Conservation (phyloP, 2,329 filamentous ascomycete species). For the Curvularia verruculosa region DNA sequence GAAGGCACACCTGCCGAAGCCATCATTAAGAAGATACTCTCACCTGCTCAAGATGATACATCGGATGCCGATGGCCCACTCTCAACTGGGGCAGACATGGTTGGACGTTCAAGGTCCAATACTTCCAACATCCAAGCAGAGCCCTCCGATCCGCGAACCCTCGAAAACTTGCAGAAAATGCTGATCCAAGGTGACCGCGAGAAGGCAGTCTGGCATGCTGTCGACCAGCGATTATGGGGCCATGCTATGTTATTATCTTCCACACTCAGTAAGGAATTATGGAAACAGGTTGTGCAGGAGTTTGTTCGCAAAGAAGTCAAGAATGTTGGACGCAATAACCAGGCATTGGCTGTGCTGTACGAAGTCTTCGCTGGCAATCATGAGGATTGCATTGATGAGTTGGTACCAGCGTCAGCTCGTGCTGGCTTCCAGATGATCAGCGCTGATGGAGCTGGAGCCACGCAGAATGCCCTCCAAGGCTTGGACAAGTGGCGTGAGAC, state of each 20-base stretch:
- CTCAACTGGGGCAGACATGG: constrained; percentile 46
- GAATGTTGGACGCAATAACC: constrained; percentile 75
- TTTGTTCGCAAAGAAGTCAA: constrained; percentile 96
- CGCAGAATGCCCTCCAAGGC: constrained; percentile 78
- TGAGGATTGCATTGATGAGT: constrained; percentile 93
- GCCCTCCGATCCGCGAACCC: constrained; percentile 68
- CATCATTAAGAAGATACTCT: constrained; percentile 75
- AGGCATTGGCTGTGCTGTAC: constrained; percentile 89
- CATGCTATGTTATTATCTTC: constrained; percentile 92
- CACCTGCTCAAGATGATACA: constrained; percentile 57
- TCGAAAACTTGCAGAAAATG: constrained; percentile 74
- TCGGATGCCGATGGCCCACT: constrained; percentile 33
- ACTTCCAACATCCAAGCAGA: constrained; percentile 58
- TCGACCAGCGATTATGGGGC: constrained; percentile 92
- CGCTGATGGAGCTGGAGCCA: constrained; percentile 63
- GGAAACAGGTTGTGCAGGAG: constrained; percentile 92
- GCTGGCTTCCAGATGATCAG: constrained; percentile 91
- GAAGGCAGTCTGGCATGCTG: constrained; percentile 90
- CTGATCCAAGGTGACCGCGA: constrained; percentile 84
- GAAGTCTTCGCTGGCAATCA: constrained; percentile 92
- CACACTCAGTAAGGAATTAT: constrained; percentile 74
- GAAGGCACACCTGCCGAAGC: constrained; percentile 76
- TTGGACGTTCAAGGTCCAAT: constrained; percentile 42
- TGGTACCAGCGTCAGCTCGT: constrained; percentile 89
- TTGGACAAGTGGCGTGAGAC: constrained; percentile 96